These are phyloP conservation scores for Aspergillus bridgeri DNA, from an alignment of 495 filamentous ascomycete genomes.

Conservation along the genomic window DNA sequence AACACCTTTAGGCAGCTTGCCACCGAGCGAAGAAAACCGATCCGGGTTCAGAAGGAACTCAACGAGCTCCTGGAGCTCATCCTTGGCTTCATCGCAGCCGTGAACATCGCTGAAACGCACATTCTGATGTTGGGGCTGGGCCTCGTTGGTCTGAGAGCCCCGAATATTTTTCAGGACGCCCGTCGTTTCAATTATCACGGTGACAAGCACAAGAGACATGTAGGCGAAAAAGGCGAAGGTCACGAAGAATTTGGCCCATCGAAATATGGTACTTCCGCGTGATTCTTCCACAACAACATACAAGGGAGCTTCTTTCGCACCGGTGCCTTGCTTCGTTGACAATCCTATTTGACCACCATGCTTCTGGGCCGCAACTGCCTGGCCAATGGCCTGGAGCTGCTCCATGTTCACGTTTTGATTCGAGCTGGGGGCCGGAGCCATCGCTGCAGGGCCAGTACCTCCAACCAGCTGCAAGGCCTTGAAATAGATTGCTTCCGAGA, in stretches of 20 bases:
- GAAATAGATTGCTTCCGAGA: conserved; percentile 69
- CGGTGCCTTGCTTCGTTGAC: conserved; percentile 48
- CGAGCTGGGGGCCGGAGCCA: conserved; percentile 27
- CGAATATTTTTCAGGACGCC: conserved; percentile 74
- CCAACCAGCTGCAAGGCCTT: conserved; percentile 68
- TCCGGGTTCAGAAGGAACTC: conserved; percentile 93
- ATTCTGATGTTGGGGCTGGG: conserved; percentile 84
- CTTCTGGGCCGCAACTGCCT: conserved; percentile 76
- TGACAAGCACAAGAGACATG: conserved; percentile 67
- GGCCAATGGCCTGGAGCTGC: conserved; percentile 78
- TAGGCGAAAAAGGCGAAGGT: conserved; percentile 75
- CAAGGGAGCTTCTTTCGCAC: conserved; percentile 73
- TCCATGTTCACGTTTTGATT: conserved; percentile 49
- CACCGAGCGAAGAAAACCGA: conserved; percentile 84
- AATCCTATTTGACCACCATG: conserved; percentile 59
- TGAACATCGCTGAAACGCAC: conserved; percentile 93
- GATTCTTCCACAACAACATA: conserved; percentile 97
- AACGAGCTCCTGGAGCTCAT: conserved; percentile 93
- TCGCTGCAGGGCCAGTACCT: conserved; percentile 44
- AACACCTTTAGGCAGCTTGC: conserved; percentile 95
- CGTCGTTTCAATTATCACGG: conserved; percentile 73
- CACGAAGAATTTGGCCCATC: conserved; percentile 83
- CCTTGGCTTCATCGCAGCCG: conserved; percentile 96
- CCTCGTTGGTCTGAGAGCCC: conserved; percentile 68
- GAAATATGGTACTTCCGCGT: conserved; percentile 70